Evolutionary conservation across 495 filamentous ascomycete genomes (phyloP).

Genomic region (Neohortaea acidophila): DNA sequence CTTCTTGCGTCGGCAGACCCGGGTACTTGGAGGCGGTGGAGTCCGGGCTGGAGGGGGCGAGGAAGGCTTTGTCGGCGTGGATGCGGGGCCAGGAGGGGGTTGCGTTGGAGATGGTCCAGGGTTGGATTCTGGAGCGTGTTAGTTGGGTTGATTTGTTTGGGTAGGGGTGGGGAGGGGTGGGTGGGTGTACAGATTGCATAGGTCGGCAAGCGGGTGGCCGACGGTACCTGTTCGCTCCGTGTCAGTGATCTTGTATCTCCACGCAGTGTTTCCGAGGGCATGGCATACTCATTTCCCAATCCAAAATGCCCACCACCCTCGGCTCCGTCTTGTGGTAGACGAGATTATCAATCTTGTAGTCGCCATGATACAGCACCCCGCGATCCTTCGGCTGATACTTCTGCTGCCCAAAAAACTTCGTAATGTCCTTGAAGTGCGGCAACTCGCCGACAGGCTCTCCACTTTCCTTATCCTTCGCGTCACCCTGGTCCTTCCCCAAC

Average conservation of each 20-base stretch:
- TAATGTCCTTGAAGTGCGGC: slow-evolving; percentile 64
- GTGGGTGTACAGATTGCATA: slow-evolving; percentile 75
- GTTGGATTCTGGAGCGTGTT: too few species aligned
- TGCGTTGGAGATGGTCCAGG: slow-evolving; percentile 33
- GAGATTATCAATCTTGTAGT: slow-evolving; percentile 95
- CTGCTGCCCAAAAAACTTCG: slow-evolving; percentile 51
- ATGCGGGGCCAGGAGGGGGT: slow-evolving; percentile 20
- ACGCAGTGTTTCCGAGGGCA: background rate
- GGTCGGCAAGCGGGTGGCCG: slow-evolving; percentile 78
- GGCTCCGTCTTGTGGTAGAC: slow-evolving; percentile 83
- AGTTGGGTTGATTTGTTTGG: too few species aligned
- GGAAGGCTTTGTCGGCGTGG: slow-evolving; percentile 33
- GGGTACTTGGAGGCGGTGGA: slow-evolving; percentile 15
- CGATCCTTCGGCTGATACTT: slow-evolving; percentile 59
- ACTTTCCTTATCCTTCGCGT: slow-evolving; percentile 60
- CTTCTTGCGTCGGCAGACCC: slow-evolving; percentile 54
- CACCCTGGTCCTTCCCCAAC: slow-evolving; percentile 62
- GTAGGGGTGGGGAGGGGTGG: too few species aligned
- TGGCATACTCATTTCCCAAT: slow-evolving; percentile 57
- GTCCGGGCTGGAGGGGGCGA: slow-evolving; percentile 30
- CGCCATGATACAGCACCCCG: slow-evolving; percentile 73
- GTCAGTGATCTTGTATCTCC: slow-evolving; percentile 68
- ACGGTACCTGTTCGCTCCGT: slow-evolving; percentile 50
- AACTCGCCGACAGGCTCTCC: slow-evolving; percentile 61
- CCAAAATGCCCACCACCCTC: slow-evolving; percentile 77